Evolutionary conservation across 192 early-diverging fungal species (phyloP).

Genomic region (Hyaloraphidium curvatum): DNA sequence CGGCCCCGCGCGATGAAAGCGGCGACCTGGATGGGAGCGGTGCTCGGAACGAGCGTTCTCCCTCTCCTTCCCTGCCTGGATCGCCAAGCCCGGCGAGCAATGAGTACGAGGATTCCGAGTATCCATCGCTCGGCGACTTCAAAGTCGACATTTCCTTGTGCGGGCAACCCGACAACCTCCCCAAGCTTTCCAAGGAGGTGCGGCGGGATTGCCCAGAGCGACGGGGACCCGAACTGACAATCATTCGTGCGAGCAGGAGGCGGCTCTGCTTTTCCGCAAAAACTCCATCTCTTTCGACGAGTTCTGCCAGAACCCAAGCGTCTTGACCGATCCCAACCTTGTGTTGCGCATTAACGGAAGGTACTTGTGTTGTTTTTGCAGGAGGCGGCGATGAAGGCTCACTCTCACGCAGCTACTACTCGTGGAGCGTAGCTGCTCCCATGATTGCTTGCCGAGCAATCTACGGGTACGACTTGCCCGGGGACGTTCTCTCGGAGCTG

Average conservation of each 20-base stretch:
- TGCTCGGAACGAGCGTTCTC: too few species aligned
- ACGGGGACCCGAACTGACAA: too few species aligned
- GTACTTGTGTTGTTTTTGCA: too few species aligned
- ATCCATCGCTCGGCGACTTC: background rate
- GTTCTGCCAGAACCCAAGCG: slow-evolving; percentile 27
- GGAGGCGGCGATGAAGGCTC: too few species aligned
- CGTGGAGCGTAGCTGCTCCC: slow-evolving; percentile 37
- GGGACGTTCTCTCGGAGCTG: slow-evolving; percentile 5
- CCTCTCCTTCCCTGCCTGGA: background rate
- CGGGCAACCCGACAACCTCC: background rate
- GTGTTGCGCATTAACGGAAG: slow-evolving; percentile 32
- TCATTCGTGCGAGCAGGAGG: background rate
- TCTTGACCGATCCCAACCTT: slow-evolving; percentile 29
- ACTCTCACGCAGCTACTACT: too few species aligned
- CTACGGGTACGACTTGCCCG: slow-evolving; percentile 32
- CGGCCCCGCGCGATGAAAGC: too few species aligned
- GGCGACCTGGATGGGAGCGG: background rate
- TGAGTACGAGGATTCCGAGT: background rate
- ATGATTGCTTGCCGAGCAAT: slow-evolving; percentile 33
- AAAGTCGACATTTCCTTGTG: background rate
- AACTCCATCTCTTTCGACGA: slow-evolving; percentile 24
- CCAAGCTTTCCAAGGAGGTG: too few species aligned
- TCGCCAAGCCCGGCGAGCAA: background rate
- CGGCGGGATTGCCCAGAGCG: too few species aligned
- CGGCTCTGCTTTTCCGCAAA: slow-evolving; percentile 1